Evolutionary conservation across 2,329 filamentous ascomycete species (phyloP), one percentile per base, ranked within the genome.

Genomic region (Dendryphion nanum): DNA sequence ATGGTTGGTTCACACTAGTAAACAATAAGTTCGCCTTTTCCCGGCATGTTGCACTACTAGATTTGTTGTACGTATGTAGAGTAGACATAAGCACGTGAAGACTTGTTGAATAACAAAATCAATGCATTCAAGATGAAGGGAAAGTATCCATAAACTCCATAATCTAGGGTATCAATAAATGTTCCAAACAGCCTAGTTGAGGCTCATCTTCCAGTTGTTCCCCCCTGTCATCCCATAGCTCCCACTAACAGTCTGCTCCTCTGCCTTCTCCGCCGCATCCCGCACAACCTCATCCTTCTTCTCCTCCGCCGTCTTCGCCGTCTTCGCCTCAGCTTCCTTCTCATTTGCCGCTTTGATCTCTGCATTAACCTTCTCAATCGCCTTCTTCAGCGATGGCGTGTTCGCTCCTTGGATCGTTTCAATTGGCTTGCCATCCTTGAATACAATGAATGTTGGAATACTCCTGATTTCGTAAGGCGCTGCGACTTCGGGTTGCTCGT

Each of bases 401-500:
- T 62, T 53, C 30, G 57, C 59, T 3, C 59, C 59, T 38, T 50
- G 53, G 24, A 64, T 46, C 37, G 52, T 55, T 34, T 61, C 51
- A 2, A 57, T 36, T 14, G 56, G 46, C 45, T 60, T 56, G 2
- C 59, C 59, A 2, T 57, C 44, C 42, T 59, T 64, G 38, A 63
- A 62, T 3, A 63, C 26, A 33, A 63, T 14, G 30, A 64, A 64
- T 0, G 59, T 64, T 4, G 61, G 61, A 51, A 63, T 61, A 18
- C 76, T 74, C n/a, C 65, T 66, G 8, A 79, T 71, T 10, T 68
- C 65, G 41, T 75, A 68, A 31, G 74, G 24, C 15, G 5, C 17
- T 3, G 41, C 37, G 30, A 40, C 18, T 13, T 44, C 41, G 3
- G 10, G 19, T 26, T 44, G 37, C 18, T 44, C 37, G 19, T 44